phyloP scores from a whole-genome alignment of 306 rosid species.

The barrel medic (Medicago truncatula) region DNA sequence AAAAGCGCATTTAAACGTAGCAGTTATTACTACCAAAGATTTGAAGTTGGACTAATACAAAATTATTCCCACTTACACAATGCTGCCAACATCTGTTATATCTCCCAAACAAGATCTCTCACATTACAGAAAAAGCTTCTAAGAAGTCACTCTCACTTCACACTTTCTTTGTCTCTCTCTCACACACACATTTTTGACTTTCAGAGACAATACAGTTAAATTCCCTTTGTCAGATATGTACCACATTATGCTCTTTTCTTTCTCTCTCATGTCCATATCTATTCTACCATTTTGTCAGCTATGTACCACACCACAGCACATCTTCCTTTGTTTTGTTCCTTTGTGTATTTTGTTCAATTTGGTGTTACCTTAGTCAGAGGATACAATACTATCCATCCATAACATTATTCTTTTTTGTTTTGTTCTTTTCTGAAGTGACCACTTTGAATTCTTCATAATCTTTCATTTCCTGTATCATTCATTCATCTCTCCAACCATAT shows the following conservation, averaged over 20 bases:
- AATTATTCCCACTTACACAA: neutral
- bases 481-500: neutral
- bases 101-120: neutral
- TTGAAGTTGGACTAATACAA: neutral
- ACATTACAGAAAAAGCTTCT: neutral
- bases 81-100: neutral
- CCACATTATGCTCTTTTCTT: neutral
- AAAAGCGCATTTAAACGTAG: no score
- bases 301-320: neutral
- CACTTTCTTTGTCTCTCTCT: neutral
- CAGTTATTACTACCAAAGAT: no score
- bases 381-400: conserved; percentile 21
- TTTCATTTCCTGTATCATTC: conserved; percentile 16
- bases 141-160: neutral
- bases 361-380: conserved; percentile 36
- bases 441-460: conserved; percentile 16
- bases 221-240: conserved; percentile 8
- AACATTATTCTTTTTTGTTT: conserved; percentile 24
- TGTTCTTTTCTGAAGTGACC: conserved; percentile 36
- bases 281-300: conserved; percentile 12
- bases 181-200: neutral
- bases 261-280: conserved; percentile 41
- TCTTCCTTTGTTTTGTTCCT: conserved; percentile 19
- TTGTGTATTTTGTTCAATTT: conserved; percentile 24
- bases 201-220: conserved; percentile 36